Base-by-base conservation (phyloP, 805 yeast genomes). In the Spathaspora boniae region DNA sequence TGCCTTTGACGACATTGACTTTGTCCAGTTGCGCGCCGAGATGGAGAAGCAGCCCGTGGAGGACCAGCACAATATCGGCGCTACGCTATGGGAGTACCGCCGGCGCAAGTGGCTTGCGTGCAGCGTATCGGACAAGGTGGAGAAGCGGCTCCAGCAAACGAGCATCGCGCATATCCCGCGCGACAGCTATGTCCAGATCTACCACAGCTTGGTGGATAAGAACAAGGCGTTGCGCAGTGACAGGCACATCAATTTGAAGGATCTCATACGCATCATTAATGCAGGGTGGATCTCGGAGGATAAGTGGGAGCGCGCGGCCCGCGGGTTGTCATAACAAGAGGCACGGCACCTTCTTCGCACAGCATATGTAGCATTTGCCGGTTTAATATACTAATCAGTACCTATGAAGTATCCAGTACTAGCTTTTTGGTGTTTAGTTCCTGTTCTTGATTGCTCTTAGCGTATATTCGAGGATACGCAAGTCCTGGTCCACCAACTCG, bases 281-380 rank as follows among this genome's bases (percentile, higher is more conserved):
- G 76, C 83, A 3, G 96, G 96, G 14, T 89, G 98, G 98, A 70
- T 73, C 11, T 80, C 78, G 41, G 78, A 78, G 16, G 86, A 81
- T 33, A 76, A 78, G 45, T 89, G 93, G 91, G 82, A 75, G 39
- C 60, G 70, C 24, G 74, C 74, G 4, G 69, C 70, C 4, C 51
- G 48, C 21, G 72, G 72, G 2, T 45, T 65, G 33, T 52, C 68
- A 4, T 60, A 41, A 34, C 3, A 19, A 23, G 5, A 30, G 17
- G 16, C 12, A 16, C 12, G 25, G 25, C 12, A 22, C 11, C 12
- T 22, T 22, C 12, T 22, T 22, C 11, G 25, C 21, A 4, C 8
- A 4, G 16, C 7, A 9, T 25, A 26, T 3, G 15, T 9, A 16
- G 11, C 12, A 16, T 9, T n/a, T 26, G 15, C 12, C 9, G 3